Base-by-base conservation (phyloP, 352 stramenopile genomes). In the Globisporangium abappressorium region DNA sequence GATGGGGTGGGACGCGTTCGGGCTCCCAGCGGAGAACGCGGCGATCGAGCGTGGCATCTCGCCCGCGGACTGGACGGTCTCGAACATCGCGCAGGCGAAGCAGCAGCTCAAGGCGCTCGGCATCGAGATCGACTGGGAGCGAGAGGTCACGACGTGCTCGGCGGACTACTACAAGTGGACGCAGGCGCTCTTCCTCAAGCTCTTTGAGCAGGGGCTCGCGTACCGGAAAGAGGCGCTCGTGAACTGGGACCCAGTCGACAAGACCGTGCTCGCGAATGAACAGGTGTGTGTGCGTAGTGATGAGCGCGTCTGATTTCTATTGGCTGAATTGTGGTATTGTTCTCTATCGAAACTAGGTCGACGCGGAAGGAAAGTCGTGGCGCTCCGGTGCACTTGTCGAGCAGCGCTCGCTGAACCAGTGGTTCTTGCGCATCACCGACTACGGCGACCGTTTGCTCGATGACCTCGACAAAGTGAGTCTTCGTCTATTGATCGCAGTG, bases 1-100 rank as follows among this genome's bases (percentile, higher is more conserved):
- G 0, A 99, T 99, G 84, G 98, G 98, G 36, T 99, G 97, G 97
- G 98, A 99, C 79, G 97, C 97, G 20, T 99, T 99, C 82, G 98
- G 98, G 5, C 81, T 99, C n/a, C 98, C 98, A 0, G 98, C 98
- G 3, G 98, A 99, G 82, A 99, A 99, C 78, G 98, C 98, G 61
- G 98, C 98, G 34, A 99, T 99, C 70, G 92, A 99, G 64, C 98
- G 97, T 41, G 97, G 97, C 24, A 91, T 98, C 55, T 96, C 98
- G 69, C 98, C 98, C 22, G 92, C 89, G 6, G 90, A 97, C 47
- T 99, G 96, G 79, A 99, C 98, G 0, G 75, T 86, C 18, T 78
- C 90, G 30, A 99, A 99, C 85, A 99, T 99, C 79, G 91, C 82
- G 36, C 95, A 97, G 70, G 99, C 98, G 66, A 98, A 98, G 76